phyloP scores from a whole-genome alignment of 257 asterid species.

The Solanum paucissectum region DNA sequence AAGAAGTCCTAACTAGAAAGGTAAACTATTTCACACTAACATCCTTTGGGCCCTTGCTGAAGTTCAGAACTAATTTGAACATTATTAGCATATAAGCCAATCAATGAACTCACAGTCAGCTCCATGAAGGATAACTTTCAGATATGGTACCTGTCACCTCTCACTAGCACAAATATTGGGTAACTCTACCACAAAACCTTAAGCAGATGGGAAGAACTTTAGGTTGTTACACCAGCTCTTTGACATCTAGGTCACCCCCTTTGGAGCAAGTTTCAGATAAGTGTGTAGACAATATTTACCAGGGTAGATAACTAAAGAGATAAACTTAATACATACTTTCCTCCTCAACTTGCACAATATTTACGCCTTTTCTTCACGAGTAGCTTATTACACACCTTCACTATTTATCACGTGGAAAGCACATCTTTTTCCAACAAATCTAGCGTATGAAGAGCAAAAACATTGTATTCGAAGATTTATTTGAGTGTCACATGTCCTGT shows the following conservation, averaged over 20 bases:
- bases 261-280: background rate
- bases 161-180: background rate
- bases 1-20: background rate
- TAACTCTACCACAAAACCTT: background rate
- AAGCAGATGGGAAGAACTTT: background rate
- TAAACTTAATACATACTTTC: background rate
- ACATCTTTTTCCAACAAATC: background rate
- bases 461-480: background rate
- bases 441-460: background rate
- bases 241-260: background rate
- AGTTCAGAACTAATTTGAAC: background rate
- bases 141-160: background rate
- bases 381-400: background rate
- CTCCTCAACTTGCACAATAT: background rate
- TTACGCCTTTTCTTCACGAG: background rate
- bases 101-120: background rate
- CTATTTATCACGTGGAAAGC: background rate
- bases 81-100: background rate
- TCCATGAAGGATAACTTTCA: background rate
- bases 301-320: background rate
- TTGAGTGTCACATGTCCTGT: background rate
- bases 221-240: background rate
- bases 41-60: background rate
- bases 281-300: background rate
- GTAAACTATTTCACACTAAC: background rate